Conservation (phyloP, 306 rosid species). For the Cucumis melo region DNA sequence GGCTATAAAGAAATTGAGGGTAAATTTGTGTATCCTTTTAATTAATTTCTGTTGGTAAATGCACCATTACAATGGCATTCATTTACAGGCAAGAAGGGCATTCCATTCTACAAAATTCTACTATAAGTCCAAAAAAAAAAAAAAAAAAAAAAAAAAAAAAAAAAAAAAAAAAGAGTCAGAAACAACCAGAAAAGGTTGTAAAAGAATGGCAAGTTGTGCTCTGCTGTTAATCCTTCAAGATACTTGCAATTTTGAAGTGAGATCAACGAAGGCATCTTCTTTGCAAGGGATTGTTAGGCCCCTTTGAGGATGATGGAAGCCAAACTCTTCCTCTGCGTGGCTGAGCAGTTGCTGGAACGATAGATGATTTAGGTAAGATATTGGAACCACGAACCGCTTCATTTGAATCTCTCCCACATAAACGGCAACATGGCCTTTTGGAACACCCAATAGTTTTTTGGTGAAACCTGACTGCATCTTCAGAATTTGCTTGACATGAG, state of each 20-base stretch:
- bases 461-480: conserved; percentile 4
- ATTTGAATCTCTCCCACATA: conserved; percentile 23
- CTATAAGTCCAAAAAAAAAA: not conserved
- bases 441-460: conserved; percentile 2
- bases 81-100: conserved; percentile 3
- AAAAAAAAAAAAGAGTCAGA: not conserved
- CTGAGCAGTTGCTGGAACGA: conserved; percentile 17
- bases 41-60: conserved; percentile 1
- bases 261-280: conserved; percentile 13
- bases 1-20: not conserved
- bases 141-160: not conserved
- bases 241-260: conserved; percentile 18
- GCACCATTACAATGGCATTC: not conserved
- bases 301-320: conserved; percentile 28
- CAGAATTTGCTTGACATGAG: conserved; percentile 8
- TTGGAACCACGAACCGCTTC: conserved; percentile 22
- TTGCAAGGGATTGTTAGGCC: conserved; percentile 28
- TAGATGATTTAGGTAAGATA: conserved; percentile 21
- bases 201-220: not conserved
- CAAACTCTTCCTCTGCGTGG: conserved; percentile 22
- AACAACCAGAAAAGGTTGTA: not conserved
- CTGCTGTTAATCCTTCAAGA: not conserved
- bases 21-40: not conserved
- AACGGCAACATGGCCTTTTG: conserved; percentile 12
- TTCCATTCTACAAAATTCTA: not conserved